Base-by-base conservation (phyloP, 306 rosid genomes). In the Prunus kanzakura region DNA sequence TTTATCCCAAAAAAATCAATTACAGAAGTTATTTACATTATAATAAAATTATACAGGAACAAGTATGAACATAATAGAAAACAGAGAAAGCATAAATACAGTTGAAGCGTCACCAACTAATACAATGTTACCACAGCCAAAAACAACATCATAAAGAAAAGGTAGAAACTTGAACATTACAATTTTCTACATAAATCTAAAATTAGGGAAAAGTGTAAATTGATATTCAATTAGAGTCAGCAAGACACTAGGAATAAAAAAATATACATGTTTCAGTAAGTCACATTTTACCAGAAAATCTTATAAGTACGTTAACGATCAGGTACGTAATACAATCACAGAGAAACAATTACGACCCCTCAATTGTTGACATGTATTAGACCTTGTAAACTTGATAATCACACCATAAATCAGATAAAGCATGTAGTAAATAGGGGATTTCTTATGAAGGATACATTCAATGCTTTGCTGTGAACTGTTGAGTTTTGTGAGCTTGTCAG, bases 391-490 rank as follows among this genome's bases (percentile, higher is more conserved):
- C 15, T 13, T 32, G 49, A 55, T 66, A 62, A 72, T 19, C 60
- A 29, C 4, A 52, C 46, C 51, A 82, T 46, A 29, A 76, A 84
- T 41, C 15, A 54, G 78, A 54, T 67, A 57, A 45, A 66, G 64
- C 73, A 50, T 12, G 62, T 30, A 19, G 55, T 19, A 67, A 14
- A 32, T 41, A 20, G 22, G 20, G 54, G 23, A 74, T 19, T 52
- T 47, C 22, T 63, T 41, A 46, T 69, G 71, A 77, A 73, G 96
- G 96, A 91, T 93, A 93, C 98, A 87, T 82, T 91, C 89, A 81
- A 93, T 91, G 91, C 97, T 88, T 84, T 93, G 98, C 65, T 89
- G 98, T 12, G 98, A 89, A 79, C 83, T 89, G 92, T 89, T 93
- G 81, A 93, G 93, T 81, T 89, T 93, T 41, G 86, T 86, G 85